Conservation (phyloP, 2,329 filamentous ascomycete species). For the Aspergillus sp. region DNA sequence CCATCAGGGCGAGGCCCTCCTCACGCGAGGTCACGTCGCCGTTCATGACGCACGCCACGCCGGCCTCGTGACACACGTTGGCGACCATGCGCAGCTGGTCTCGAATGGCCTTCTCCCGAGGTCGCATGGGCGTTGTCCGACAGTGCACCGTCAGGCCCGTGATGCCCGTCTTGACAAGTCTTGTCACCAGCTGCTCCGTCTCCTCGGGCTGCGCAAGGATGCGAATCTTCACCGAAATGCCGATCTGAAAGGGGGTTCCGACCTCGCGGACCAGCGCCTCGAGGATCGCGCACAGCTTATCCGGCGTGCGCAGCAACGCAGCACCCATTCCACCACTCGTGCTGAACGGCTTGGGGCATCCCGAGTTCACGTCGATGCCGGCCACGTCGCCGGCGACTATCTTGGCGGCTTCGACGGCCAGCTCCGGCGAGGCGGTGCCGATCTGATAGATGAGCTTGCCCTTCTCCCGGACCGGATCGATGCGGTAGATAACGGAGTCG, state of each 20-base stretch:
- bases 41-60: slow-evolving; percentile 93
- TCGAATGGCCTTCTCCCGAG: slow-evolving; percentile 81
- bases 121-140: slow-evolving; percentile 93
- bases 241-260: slow-evolving; percentile 74
- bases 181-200: slow-evolving; percentile 74
- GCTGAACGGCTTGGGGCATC: slow-evolving; percentile 97
- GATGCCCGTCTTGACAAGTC: slow-evolving; percentile 83
- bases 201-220: slow-evolving; percentile 73
- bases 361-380: slow-evolving; percentile 95
- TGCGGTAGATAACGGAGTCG: slow-evolving; percentile 75
- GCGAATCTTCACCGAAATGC: slow-evolving; percentile 95
- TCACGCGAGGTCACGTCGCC: slow-evolving; percentile 80
- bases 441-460: slow-evolving; percentile 84
- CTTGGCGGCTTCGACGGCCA: slow-evolving; percentile 79
- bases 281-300: slow-evolving; percentile 79
- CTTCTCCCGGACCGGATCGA: slow-evolving; percentile 75
- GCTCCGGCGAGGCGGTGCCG: slow-evolving; percentile 78
- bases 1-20: slow-evolving; percentile 68
- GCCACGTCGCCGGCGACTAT: slow-evolving; percentile 84
- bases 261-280: slow-evolving; percentile 78
- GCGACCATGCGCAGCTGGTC: slow-evolving; percentile 83
- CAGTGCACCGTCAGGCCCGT: slow-evolving; percentile 92
- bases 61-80: slow-evolving; percentile 74
- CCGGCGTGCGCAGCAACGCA: slow-evolving; percentile 80
- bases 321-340: slow-evolving; percentile 95